Conservation (phyloP, 352 stramenopile genomes). For the Pythium sukuiense region DNA sequence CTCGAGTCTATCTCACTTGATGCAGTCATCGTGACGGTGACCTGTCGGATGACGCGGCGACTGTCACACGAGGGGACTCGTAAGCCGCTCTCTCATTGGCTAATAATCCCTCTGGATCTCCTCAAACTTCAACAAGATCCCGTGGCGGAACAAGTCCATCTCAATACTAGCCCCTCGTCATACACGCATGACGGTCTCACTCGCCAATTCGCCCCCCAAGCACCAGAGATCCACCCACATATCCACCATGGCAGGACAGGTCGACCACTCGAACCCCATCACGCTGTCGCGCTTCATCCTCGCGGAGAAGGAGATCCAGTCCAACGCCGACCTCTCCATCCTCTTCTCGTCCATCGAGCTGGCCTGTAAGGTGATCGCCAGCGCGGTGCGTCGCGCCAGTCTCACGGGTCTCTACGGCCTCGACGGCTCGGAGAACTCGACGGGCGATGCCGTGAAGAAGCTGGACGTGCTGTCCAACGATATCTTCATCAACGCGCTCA, state of each 20-base stretch:
- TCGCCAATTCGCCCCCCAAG: constrained; percentile 1
- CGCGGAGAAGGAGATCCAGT: constrained; percentile 90
- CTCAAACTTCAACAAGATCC: constrained; percentile 17
- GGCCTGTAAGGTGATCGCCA: constrained; percentile 97
- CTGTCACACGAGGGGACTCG: constrained; percentile 2
- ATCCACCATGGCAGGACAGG: constrained; percentile 39
- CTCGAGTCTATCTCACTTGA: neutral
- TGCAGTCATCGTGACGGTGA: constrained; percentile 2
- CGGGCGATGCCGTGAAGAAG: constrained; percentile 99
- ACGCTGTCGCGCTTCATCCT: constrained; percentile 96
- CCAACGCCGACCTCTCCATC: constrained; percentile 93
- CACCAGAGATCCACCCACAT: neutral
- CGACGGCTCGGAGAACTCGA: constrained; percentile 96
- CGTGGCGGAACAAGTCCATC: neutral
- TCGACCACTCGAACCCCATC: constrained; percentile 85
- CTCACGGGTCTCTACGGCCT: constrained; percentile 92
- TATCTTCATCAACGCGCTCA: constrained; percentile 97
- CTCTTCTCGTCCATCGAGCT: constrained; percentile 96
- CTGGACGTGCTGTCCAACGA: constrained; percentile 99
- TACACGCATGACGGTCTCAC: neutral
- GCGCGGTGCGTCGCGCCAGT: constrained; percentile 93
- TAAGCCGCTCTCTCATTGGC: neutral
- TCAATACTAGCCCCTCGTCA: neutral
- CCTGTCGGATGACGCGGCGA: constrained; percentile 4
- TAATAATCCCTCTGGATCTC: constrained; percentile 4